Conservation (phyloP, 2,329 filamentous ascomycete species). For the Fusarium circinatum region DNA sequence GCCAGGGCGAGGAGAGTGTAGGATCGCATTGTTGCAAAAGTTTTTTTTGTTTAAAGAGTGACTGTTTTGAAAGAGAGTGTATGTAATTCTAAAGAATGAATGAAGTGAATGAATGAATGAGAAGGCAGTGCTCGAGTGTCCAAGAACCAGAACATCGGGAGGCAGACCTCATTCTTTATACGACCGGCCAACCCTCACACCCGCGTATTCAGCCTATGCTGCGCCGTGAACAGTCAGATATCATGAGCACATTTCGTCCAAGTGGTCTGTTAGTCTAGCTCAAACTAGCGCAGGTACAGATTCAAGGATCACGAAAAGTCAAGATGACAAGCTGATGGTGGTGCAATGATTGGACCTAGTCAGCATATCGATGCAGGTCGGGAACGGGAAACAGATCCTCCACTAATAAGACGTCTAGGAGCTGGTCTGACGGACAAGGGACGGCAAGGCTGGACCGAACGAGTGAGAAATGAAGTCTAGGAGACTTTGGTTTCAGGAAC, state of each 20-base stretch:
- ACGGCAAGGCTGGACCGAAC: slow-evolving; percentile 34
- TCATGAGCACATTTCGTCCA: slow-evolving; percentile 24
- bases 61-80: slow-evolving; percentile 30
- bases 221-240: neutral
- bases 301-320: slow-evolving; percentile 26
- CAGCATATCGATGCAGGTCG: slow-evolving; percentile 27
- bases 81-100: slow-evolving; percentile 24
- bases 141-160: neutral
- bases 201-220: neutral
- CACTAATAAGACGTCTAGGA: slow-evolving; percentile 38
- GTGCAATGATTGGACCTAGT: slow-evolving; percentile 31
- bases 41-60: slow-evolving; percentile 20
- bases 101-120: slow-evolving; percentile 26
- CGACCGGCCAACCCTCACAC: neutral
- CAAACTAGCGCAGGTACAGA: slow-evolving; percentile 20
- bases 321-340: slow-evolving; percentile 28
- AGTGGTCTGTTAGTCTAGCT: slow-evolving; percentile 24
- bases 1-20: slow-evolving; percentile 39
- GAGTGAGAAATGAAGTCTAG: slow-evolving; percentile 38
- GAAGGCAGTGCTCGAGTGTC: slow-evolving; percentile 17
- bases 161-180: slow-evolving; percentile 27
- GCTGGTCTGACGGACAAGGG: slow-evolving; percentile 36
- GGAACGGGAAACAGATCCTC: slow-evolving; percentile 37
- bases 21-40: slow-evolving; percentile 37
- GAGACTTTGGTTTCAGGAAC: slow-evolving; percentile 41